Evolutionary conservation across 805 yeast genomes (phyloP).

Genomic region (Hanseniaspora clermontiae): DNA sequence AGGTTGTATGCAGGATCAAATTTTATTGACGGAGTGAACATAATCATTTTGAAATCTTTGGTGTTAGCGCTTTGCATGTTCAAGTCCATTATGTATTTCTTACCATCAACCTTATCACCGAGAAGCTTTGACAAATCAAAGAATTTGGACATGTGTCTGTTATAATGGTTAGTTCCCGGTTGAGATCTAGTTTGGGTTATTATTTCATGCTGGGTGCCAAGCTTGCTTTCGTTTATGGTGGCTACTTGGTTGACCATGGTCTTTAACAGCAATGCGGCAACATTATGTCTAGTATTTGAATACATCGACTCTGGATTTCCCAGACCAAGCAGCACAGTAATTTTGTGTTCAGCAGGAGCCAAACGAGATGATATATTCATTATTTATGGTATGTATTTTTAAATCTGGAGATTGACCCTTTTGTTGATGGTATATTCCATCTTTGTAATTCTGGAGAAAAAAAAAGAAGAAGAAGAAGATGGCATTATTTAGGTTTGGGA

Average conservation of each 20-base stretch:
- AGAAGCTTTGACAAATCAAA: background rate
- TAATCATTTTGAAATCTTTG: background rate
- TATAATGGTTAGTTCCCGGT: background rate
- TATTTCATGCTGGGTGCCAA: background rate
- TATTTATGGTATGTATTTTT: background rate
- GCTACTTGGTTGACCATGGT: background rate
- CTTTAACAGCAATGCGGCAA: background rate
- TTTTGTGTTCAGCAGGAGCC: background rate
- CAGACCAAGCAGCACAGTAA: background rate
- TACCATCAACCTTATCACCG: no score
- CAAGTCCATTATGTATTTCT: background rate
- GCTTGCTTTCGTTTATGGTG: background rate
- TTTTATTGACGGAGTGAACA: background rate
- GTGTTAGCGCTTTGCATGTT: background rate
- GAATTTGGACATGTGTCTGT: background rate
- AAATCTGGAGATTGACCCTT: no score
- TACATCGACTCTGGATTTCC: slow-evolving; percentile 7
- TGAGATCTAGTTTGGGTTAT: background rate
- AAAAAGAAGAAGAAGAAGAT: no score
- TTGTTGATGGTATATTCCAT: no score
- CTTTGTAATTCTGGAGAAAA: no score
- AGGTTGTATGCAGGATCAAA: background rate
- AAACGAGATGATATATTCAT: background rate
- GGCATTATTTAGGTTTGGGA: no score
- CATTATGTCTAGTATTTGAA: slow-evolving; percentile 10